These are phyloP conservation scores for Haplosporangium sp. DNA, from an alignment of 371 early-diverging fungal genomes.

Conservation along the genomic window DNA sequence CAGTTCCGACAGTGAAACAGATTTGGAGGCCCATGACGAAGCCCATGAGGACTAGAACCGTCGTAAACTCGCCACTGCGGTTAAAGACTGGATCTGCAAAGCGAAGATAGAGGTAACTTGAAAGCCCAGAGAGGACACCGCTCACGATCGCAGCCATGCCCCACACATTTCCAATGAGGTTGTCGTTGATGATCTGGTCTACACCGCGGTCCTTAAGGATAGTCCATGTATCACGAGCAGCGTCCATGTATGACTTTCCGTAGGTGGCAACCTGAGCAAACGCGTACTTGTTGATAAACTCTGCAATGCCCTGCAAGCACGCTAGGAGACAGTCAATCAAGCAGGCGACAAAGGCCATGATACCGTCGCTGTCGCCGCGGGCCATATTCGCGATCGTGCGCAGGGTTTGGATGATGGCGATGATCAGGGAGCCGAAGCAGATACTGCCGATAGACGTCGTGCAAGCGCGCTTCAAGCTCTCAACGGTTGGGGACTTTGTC, in stretches of 20 bases:
- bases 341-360: slow-evolving; percentile 57
- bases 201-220: slow-evolving; percentile 84
- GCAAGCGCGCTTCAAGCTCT: slow-evolving; percentile 80
- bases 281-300: slow-evolving; percentile 87
- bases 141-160: slow-evolving; percentile 69
- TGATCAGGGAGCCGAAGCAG: slow-evolving; percentile 90
- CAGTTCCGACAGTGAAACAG: slow-evolving; percentile 75
- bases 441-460: slow-evolving; percentile 92
- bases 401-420: slow-evolving; percentile 75
- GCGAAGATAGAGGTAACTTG: slow-evolving; percentile 61
- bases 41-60: slow-evolving; percentile 64
- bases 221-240: slow-evolving; percentile 87
- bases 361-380: slow-evolving; percentile 46
- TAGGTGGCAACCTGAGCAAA: slow-evolving; percentile 91
- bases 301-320: slow-evolving; percentile 61
- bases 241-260: slow-evolving; percentile 84
- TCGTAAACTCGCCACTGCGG: slow-evolving; percentile 57
- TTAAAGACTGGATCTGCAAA: slow-evolving; percentile 57
- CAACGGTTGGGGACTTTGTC: slow-evolving; percentile 66
- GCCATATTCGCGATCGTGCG: slow-evolving; percentile 34
- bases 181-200: slow-evolving; percentile 91
- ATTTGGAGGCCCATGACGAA: slow-evolving; percentile 78
- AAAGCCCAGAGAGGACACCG: slow-evolving; percentile 59
- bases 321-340: slow-evolving; percentile 62
- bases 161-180: slow-evolving; percentile 77